Evolutionary conservation across 768 basidiomycete genomes (phyloP).

Genomic region (Mrakia hoshinonis): DNA sequence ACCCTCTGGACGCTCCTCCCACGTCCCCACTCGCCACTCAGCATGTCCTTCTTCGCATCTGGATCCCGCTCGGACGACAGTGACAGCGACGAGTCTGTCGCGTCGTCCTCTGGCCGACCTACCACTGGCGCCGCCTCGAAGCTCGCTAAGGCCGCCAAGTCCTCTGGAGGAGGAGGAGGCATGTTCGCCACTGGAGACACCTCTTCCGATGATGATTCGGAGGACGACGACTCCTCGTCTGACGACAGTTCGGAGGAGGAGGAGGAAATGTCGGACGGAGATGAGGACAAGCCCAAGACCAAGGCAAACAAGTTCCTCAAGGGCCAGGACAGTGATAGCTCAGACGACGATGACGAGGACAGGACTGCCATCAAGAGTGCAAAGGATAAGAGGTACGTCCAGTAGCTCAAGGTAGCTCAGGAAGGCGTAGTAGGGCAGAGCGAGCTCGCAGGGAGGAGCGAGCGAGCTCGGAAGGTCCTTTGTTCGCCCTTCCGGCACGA

Average conservation of each 20-base stretch:
- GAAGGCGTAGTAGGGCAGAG: not conserved
- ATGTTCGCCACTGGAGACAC: slow-evolving; percentile 30
- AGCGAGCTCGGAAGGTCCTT: not conserved
- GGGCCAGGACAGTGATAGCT: slow-evolving; percentile 6
- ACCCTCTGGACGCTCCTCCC: slow-evolving; percentile 7
- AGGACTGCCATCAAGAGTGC: slow-evolving; percentile 28
- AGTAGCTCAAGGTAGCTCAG: not conserved
- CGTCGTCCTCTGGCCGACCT: not conserved
- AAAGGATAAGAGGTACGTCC: slow-evolving; percentile 27
- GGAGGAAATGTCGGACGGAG: slow-evolving; percentile 29
- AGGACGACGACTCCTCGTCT: slow-evolving; percentile 20
- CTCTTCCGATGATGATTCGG: slow-evolving; percentile 26
- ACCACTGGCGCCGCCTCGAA: slow-evolving; percentile 2
- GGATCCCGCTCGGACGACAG: slow-evolving; percentile 26
- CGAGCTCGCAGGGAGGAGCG: not conserved
- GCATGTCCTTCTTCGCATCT: slow-evolving; percentile 29
- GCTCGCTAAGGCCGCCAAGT: slow-evolving; percentile 9
- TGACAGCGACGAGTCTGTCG: slow-evolving; percentile 25
- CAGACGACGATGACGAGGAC: slow-evolving; percentile 25
- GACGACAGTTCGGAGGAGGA: slow-evolving; percentile 26
- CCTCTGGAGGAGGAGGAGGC: slow-evolving; percentile 21
- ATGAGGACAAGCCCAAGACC: slow-evolving; percentile 27
- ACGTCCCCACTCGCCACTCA: not conserved
- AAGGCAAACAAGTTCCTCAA: slow-evolving; percentile 25
- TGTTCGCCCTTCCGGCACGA: not conserved